A percentile compares a stretch with the other conserved stretches of the same genome.
Conservation (phyloP, 2,329 filamentous ascomycete species). For the Curvularia sp. region DNA sequence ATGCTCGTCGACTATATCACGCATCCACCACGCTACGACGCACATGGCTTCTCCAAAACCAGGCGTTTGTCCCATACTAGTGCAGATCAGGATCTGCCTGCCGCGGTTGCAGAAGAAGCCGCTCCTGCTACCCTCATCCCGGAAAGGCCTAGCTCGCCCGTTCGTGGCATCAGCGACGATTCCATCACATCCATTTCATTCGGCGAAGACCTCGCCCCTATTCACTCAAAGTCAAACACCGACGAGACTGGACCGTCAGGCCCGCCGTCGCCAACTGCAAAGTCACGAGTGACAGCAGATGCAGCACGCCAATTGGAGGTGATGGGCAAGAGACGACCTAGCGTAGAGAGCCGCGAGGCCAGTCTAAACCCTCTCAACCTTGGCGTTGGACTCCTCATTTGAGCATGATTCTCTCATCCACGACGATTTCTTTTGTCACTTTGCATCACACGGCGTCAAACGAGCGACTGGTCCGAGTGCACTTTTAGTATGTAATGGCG, state of each 20-base stretch:
- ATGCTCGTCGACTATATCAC: conserved; percentile 53
- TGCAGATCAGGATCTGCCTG: conserved; percentile 10
- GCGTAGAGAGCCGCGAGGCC: conserved; percentile 31
- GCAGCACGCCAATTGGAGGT: conserved; percentile 27
- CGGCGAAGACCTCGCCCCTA: conserved; percentile 41
- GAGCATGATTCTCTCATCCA: conserved; percentile 4
- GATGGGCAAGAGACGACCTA: conserved; percentile 33
- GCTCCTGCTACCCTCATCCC: conserved; percentile 9
- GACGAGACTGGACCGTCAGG: conserved; percentile 31
- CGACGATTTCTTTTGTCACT: not conserved
- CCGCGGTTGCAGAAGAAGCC: conserved; percentile 9
- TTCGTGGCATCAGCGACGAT: conserved; percentile 41
- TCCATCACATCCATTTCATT: conserved; percentile 46
- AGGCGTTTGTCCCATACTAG: conserved; percentile 22
- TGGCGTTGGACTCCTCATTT: conserved; percentile 36
- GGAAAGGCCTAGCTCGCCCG: conserved; percentile 37
- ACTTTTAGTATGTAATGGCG: not conserved
- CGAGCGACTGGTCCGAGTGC: not conserved
- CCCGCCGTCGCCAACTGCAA: conserved; percentile 38
- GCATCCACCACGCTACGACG: conserved; percentile 56
- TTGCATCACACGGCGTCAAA: conserved; percentile 2
- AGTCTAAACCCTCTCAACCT: conserved; percentile 31
- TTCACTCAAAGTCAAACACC: conserved; percentile 34
- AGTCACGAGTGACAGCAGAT: conserved; percentile 35
- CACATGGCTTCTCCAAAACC: conserved; percentile 47